A percentile compares a stretch with the other conserved stretches of the same genome.
phyloP scores from a whole-genome alignment of 441 rosid genomes.

The Arabidopsis hybrid region DNA sequence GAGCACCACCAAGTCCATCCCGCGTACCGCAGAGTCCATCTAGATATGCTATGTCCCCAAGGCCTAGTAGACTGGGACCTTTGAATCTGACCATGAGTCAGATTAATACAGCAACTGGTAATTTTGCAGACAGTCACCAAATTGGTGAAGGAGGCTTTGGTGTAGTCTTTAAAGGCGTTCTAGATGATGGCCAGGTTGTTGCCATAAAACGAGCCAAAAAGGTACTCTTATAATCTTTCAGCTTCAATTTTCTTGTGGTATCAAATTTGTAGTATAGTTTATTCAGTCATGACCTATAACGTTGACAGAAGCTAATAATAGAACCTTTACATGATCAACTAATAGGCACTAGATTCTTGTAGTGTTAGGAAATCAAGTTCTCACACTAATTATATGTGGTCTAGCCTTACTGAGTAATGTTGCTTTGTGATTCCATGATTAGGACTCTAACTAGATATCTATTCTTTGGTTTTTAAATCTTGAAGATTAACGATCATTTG shows the following conservation, averaged over 20 bases:
- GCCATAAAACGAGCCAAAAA: slow-evolving; percentile 98
- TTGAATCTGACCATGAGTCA: slow-evolving; percentile 66
- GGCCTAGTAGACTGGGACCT: slow-evolving; percentile 67
- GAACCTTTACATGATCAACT: background rate
- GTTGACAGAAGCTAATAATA: background rate
- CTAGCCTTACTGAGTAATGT: slow-evolving; percentile 15
- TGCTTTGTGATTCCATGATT: slow-evolving; percentile 12
- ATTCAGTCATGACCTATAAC: slow-evolving; percentile 1
- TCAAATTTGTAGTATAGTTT: slow-evolving; percentile 3
- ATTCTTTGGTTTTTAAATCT: background rate
- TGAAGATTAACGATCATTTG: slow-evolving; percentile 3
- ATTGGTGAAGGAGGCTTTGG: slow-evolving; percentile 97
- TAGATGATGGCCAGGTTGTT: slow-evolving; percentile 76
- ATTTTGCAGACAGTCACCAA: slow-evolving; percentile 66
- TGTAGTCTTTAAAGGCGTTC: slow-evolving; percentile 73
- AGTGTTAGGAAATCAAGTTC: slow-evolving; percentile 4
- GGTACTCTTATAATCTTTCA: slow-evolving; percentile 51
- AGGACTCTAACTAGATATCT: slow-evolving; percentile 9
- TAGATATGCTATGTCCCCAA: slow-evolving; percentile 75
- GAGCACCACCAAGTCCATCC: slow-evolving; percentile 59
- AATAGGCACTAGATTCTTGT: background rate
- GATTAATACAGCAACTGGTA: slow-evolving; percentile 69
- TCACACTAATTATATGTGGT: slow-evolving; percentile 1
- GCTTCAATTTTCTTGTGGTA: slow-evolving; percentile 21
- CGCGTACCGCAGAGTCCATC: slow-evolving; percentile 91